Evolutionary conservation across 2,329 filamentous ascomycete species (phyloP).

Genomic region (Monilinia vaccinii-corymbosi): DNA sequence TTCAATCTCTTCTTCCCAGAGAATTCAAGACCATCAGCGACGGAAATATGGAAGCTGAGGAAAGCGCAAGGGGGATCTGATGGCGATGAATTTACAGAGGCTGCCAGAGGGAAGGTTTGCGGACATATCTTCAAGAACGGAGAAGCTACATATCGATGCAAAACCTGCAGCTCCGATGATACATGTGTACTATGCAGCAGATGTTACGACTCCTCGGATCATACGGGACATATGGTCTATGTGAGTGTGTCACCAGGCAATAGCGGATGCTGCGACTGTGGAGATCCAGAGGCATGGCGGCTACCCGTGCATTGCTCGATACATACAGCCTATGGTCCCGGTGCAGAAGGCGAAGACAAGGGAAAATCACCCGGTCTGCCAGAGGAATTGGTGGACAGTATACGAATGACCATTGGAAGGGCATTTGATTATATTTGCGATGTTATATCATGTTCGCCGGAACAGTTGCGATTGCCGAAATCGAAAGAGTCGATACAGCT

Average conservation of each 20-base stretch:
- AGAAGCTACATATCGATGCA: conserved; percentile 89
- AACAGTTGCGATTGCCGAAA: conserved; percentile 83
- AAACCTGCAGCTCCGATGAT: conserved; percentile 88
- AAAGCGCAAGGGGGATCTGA: conserved; percentile 88
- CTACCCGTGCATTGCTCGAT: conserved; percentile 85
- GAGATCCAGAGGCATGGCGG: conserved; percentile 90
- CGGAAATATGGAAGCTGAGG: conserved; percentile 62
- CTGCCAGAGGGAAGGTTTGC: conserved; percentile 84
- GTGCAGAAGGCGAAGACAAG: conserved; percentile 46
- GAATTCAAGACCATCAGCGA: conserved; percentile 45
- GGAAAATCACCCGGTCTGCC: conserved; percentile 55
- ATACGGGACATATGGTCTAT: conserved; percentile 84
- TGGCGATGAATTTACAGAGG: conserved; percentile 88
- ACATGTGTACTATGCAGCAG: conserved; percentile 90
- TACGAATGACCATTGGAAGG: conserved; percentile 77
- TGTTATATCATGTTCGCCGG: conserved; percentile 94
- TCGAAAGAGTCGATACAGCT: conserved; percentile 68
- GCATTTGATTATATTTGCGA: conserved; percentile 94
- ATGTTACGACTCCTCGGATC: conserved; percentile 93
- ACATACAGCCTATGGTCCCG: conserved; percentile 57
- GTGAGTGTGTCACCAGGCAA: conserved; percentile 84
- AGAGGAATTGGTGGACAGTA: conserved; percentile 63
- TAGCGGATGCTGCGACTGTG: conserved; percentile 94
- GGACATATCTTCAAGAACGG: conserved; percentile 95
- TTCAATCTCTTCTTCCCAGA: conserved; percentile 75